Conservation (phyloP, 1,284 basidiomycete genomes). For the Xerocomus amazonicus region DNA sequence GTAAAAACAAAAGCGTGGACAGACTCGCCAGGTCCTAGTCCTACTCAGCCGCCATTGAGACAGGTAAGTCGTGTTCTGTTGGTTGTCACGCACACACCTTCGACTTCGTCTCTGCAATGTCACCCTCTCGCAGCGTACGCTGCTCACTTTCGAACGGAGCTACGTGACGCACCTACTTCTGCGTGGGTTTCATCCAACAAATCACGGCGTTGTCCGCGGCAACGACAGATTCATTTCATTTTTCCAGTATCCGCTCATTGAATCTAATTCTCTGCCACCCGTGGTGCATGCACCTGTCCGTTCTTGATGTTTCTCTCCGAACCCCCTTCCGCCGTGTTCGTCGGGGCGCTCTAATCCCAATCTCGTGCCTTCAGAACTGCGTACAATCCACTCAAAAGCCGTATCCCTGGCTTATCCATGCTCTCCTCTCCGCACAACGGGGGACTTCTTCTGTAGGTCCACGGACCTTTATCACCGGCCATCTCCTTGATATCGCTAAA, state of each 20-base stretch:
- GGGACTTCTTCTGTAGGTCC: slow-evolving; percentile 7
- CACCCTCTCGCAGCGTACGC: slow-evolving; percentile 1
- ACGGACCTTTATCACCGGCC: slow-evolving; percentile 29
- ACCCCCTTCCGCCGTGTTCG: slow-evolving; percentile 15
- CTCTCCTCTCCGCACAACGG: slow-evolving; percentile 2
- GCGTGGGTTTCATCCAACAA: slow-evolving; percentile 24
- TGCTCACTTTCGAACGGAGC: slow-evolving; percentile 1
- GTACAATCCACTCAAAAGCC: slow-evolving; percentile 3
- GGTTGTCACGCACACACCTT: too few relatives aligned
- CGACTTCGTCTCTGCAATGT: not conserved
- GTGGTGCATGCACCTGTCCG: slow-evolving; percentile 21
- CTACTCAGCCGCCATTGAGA: not conserved
- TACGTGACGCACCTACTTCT: slow-evolving; percentile 8
- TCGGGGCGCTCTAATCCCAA: slow-evolving; percentile 16
- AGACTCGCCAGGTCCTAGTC: too few relatives aligned
- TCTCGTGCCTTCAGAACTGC: slow-evolving; percentile 6
- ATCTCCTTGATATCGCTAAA: slow-evolving; percentile 28
- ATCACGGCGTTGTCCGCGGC: slow-evolving; percentile 25
- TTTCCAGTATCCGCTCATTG: slow-evolving; percentile 24
- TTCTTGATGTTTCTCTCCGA: slow-evolving; percentile 11
- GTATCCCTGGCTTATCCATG: not conserved
- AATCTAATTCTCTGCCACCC: slow-evolving; percentile 32
- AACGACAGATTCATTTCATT: slow-evolving; percentile 30
- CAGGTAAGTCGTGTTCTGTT: not conserved
- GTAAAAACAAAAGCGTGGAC: too few relatives aligned